Conservation (phyloP, 192 early-diverging fungal species). For the Spizellomyces sp. region DNA sequence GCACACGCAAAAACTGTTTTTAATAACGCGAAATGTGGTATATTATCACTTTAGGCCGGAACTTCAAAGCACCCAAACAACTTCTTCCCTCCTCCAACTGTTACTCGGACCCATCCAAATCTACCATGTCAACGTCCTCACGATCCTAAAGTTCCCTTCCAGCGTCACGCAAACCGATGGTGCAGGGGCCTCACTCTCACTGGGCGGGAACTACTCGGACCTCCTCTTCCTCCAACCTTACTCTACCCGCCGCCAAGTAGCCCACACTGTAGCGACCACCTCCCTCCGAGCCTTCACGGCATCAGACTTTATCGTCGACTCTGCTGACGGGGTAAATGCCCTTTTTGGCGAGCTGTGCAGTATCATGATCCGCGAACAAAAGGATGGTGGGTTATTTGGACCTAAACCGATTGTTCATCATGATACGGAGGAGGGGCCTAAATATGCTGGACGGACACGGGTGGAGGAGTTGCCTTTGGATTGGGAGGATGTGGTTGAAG, state of each 20-base stretch:
- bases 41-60: slow-evolving; percentile 45
- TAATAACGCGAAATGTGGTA: background rate
- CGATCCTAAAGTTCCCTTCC: slow-evolving; percentile 57
- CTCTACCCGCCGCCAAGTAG: slow-evolving; percentile 79
- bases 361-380: slow-evolving; percentile 81
- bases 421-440: slow-evolving; percentile 28
- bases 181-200: slow-evolving; percentile 27
- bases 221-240: slow-evolving; percentile 84
- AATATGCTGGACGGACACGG: slow-evolving; percentile 17
- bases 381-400: slow-evolving; percentile 67
- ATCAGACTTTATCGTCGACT: slow-evolving; percentile 53
- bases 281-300: slow-evolving; percentile 16
- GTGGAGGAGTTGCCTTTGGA: slow-evolving; percentile 60
- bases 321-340: slow-evolving; percentile 75
- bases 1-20: slow-evolving; percentile 4
- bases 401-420: slow-evolving; percentile 29
- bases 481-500: slow-evolving; percentile 88
- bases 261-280: slow-evolving; percentile 61
- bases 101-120: slow-evolving; percentile 81
- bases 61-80: slow-evolving; percentile 68
- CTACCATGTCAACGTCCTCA: slow-evolving; percentile 57
- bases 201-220: slow-evolving; percentile 79
- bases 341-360: slow-evolving; percentile 77
- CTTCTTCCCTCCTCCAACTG: slow-evolving; percentile 77
- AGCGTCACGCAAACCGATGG: slow-evolving; percentile 32